These are phyloP conservation scores for Boletus fagicola DNA, from an alignment of 768 basidiomycete genomes.

Conservation along the genomic window DNA sequence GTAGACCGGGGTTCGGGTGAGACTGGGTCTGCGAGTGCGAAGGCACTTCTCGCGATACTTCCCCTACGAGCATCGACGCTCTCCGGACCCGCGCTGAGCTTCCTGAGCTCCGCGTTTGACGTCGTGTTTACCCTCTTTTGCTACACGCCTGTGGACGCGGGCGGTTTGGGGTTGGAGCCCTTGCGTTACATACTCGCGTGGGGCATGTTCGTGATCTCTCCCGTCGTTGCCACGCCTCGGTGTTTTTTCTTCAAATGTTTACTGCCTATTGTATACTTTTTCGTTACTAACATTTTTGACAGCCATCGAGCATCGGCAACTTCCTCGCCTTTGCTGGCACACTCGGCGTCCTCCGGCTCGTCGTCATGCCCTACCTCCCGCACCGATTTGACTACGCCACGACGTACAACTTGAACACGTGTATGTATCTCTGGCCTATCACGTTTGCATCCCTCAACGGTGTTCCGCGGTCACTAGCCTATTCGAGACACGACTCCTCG, in stretches of 20 bases:
- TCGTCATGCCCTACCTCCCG: slow-evolving; percentile 41
- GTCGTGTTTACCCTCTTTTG: slow-evolving; percentile 62
- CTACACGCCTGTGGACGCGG: slow-evolving; percentile 51
- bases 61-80: slow-evolving; percentile 48
- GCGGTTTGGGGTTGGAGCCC: slow-evolving; percentile 51
- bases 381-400: slow-evolving; percentile 9
- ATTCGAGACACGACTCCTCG: too few relatives aligned
- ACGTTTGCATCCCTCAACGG: neutral
- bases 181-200: neutral
- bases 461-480: too few relatives aligned
- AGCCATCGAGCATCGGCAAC: slow-evolving; percentile 56
- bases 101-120: slow-evolving; percentile 55
- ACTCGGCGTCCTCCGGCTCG: slow-evolving; percentile 50
- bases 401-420: slow-evolving; percentile 1
- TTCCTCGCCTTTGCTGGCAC: slow-evolving; percentile 50
- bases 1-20: neutral
- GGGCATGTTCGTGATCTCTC: too few relatives aligned
- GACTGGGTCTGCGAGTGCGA: slow-evolving; percentile 23
- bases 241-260: too few relatives aligned
- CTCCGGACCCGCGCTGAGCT: slow-evolving; percentile 48
- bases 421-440: slow-evolving; percentile 8
- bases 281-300: neutral
- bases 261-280: slow-evolving; percentile 22
- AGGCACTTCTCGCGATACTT: slow-evolving; percentile 44
- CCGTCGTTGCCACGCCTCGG: neutral